phyloP scores from a whole-genome alignment of 139 green algal genomes.

The Edaphochlamys debaryana region DNA sequence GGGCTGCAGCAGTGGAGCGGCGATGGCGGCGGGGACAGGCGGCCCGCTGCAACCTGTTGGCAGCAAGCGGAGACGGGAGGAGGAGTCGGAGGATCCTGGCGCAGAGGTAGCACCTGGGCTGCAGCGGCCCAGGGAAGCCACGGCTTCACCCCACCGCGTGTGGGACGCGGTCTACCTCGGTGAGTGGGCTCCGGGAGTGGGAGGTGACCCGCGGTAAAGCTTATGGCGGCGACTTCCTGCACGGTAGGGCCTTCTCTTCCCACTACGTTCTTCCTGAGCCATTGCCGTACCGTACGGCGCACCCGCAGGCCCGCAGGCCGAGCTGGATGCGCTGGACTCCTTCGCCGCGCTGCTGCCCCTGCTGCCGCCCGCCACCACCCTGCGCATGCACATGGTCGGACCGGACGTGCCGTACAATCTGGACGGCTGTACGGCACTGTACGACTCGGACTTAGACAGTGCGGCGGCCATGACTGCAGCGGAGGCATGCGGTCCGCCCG shows the following conservation, averaged over 20 bases:
- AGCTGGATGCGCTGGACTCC: slow-evolving; percentile 36
- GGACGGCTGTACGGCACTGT: neutral
- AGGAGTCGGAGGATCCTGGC: neutral
- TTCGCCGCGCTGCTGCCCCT: slow-evolving; percentile 47
- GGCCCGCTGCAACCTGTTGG: no score
- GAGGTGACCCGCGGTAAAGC: no score
- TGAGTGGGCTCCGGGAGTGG: no score
- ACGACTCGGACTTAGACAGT: neutral
- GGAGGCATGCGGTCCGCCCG: no score
- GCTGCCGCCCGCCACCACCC: slow-evolving; percentile 12
- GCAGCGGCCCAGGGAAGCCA: no score
- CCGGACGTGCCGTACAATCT: slow-evolving; percentile 4
- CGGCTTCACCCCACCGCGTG: no score
- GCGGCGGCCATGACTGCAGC: neutral
- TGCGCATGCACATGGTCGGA: slow-evolving; percentile 17
- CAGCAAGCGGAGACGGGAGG: no score
- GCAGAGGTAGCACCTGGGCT: no score
- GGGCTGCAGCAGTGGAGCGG: neutral
- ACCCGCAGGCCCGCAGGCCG: slow-evolving; percentile 24
- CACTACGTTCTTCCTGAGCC: no score
- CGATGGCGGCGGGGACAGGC: neutral
- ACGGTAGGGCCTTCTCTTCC: no score
- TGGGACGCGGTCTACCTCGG: slow-evolving; percentile 25
- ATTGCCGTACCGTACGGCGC: no score
- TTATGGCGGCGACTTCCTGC: no score